Conservation (phyloP, 768 basidiomycete genomes). For the Rhodotorula toruloides region DNA sequence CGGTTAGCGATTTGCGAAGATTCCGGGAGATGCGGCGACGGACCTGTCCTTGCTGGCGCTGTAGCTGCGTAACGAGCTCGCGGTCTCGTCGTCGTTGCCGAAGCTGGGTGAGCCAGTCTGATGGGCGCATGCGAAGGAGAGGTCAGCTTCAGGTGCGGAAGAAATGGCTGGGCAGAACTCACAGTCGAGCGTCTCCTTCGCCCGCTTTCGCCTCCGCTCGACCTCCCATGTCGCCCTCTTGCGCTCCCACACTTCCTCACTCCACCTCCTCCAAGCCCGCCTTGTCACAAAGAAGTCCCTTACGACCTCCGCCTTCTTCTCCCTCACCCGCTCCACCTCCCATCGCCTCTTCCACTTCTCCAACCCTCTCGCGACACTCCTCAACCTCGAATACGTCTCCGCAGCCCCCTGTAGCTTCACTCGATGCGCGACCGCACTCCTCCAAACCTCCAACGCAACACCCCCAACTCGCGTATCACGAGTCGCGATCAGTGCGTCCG, state of each 20-base stretch:
- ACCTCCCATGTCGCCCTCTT: slow-evolving; percentile 13
- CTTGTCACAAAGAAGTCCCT: slow-evolving; percentile 15
- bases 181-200: slow-evolving; percentile 17
- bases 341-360: not conserved
- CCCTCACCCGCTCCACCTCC: not conserved
- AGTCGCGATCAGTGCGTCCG: not conserved
- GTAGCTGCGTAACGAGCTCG: too few relatives aligned
- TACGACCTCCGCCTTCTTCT: slow-evolving; percentile 15
- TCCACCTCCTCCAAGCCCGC: slow-evolving; percentile 14
- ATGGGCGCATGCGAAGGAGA: too few relatives aligned
- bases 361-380: not conserved
- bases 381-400: not conserved
- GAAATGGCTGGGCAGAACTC: not conserved
- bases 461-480: not conserved
- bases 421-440: not conserved
- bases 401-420: not conserved
- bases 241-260: not conserved
- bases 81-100: too few relatives aligned
- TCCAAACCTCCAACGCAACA: slow-evolving; percentile 4
- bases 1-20: too few relatives aligned
- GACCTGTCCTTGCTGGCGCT: too few relatives aligned
- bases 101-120: not conserved
- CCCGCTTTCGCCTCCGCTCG: not conserved
- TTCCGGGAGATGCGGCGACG: too few relatives aligned
- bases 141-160: too few relatives aligned